Evolutionary conservation across 768 basidiomycete species (phyloP), one percentile per base, ranked within the genome.

Genomic region (Calvatia gigantea): DNA sequence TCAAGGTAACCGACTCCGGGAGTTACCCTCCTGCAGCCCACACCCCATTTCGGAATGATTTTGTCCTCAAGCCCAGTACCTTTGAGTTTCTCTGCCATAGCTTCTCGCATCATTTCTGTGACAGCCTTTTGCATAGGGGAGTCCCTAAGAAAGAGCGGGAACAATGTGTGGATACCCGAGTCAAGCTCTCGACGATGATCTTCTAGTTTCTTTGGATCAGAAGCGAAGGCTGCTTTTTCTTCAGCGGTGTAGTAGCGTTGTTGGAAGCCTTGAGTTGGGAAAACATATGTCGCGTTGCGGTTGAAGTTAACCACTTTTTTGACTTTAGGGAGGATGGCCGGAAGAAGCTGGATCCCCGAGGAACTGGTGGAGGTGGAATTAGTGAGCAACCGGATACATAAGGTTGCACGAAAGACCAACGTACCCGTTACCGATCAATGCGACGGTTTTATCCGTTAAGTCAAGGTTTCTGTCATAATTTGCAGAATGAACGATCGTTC

Each of bases 21-120:
- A 3, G 68, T 70, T 9, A 70, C 57, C 35, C 70, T 57, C n/a
- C 67, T 58, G 46, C 70, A 72, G 2, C 69, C 68, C 1, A 72
- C 62, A 11, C 59, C 62, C 58, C 65, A 72, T n/a, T 53, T 60
- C 0, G 69, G 69, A 11, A 70, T 62, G 28, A 72, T 41, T 41
- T 71, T 62, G 14, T 74, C 71, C 15, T 72, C 69, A 42, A 83
- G 77, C 45, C 71, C 75, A 59, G 71, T 67, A 9, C 69, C 70
- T 15, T 57, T 41, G 6, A 83, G 65, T 54, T 72, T 74, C 44
- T 68, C 65, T 35, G 65, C 59, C 77, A 82, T 81, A 35, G 66
- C 58, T 6, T 61, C 63, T 6, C 55, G 58, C 58, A 75, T 65
- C 1, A 47, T 49, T 15, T 39, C 57, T 1, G 57, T 62, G 0